Percentiles rank a stretch among this genome's conserved stretches.
phyloP scores from a whole-genome alignment of 805 yeast species.

The Blastobotrys attinorum region DNA sequence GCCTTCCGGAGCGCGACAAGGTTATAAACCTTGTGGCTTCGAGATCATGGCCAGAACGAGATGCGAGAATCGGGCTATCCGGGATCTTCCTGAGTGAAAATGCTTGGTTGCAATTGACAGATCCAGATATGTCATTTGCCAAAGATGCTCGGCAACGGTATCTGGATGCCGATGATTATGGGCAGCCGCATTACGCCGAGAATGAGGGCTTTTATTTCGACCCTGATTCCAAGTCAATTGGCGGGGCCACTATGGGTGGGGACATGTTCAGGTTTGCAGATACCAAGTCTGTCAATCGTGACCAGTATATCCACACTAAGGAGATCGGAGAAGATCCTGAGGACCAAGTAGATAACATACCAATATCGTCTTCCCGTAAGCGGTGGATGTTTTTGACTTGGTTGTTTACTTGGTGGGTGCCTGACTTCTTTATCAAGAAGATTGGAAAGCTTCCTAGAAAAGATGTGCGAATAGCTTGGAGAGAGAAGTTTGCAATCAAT shows the following conservation, averaged over 20 bases:
- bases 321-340: slow-evolving; percentile 26
- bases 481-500: slow-evolving; percentile 36
- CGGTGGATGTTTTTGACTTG: slow-evolving; percentile 33
- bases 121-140: slow-evolving; percentile 30
- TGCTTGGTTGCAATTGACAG: slow-evolving; percentile 34
- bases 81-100: slow-evolving; percentile 34
- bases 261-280: slow-evolving; percentile 30
- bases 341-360: slow-evolving; percentile 24
- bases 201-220: slow-evolving; percentile 29
- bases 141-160: slow-evolving; percentile 27
- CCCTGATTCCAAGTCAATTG: slow-evolving; percentile 25
- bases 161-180: slow-evolving; percentile 18
- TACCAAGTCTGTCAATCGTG: slow-evolving; percentile 17
- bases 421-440: slow-evolving; percentile 26
- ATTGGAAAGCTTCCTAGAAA: slow-evolving; percentile 28
- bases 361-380: slow-evolving; percentile 27
- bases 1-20: slow-evolving; percentile 25
- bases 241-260: slow-evolving; percentile 27
- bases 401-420: slow-evolving; percentile 34
- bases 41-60: slow-evolving; percentile 31
- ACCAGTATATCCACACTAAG: slow-evolving; percentile 23
- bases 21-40: slow-evolving; percentile 23
- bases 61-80: slow-evolving; percentile 32
- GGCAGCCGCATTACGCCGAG: slow-evolving; percentile 16
- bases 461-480: slow-evolving; percentile 35